phyloP scores from a whole-genome alignment of 1,284 basidiomycete species.

The Leccinum pachyderme region DNA sequence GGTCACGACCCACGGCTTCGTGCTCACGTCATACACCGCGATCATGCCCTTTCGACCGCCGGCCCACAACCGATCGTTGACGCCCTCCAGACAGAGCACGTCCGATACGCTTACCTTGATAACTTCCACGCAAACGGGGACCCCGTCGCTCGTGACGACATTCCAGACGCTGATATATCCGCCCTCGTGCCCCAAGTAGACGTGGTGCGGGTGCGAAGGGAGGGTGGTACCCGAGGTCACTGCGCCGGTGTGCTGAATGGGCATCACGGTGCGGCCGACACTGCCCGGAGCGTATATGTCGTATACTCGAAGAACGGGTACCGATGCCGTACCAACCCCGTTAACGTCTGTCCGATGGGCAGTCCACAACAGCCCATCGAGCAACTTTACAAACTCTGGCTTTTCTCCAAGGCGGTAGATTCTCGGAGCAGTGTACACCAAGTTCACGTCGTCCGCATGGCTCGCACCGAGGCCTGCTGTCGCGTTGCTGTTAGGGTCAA shows the following conservation, averaged over 20 bases:
- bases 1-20: constrained; percentile 79
- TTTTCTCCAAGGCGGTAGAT: constrained; percentile 77
- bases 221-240: constrained; percentile 82
- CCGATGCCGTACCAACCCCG: constrained; percentile 42
- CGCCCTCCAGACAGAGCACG: constrained; percentile 77
- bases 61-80: constrained; percentile 81
- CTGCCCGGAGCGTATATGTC: constrained; percentile 62
- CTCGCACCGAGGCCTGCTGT: constrained; percentile 33
- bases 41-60: constrained; percentile 83
- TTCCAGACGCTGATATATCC: constrained; percentile 84
- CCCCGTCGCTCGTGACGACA: constrained; percentile 46
- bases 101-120: constrained; percentile 80
- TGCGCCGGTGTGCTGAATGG: constrained; percentile 67
- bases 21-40: constrained; percentile 74
- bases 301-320: constrained; percentile 78
- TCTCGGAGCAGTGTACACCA: constrained; percentile 51
- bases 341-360: constrained; percentile 53
- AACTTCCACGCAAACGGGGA: constrained; percentile 61
- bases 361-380: constrained; percentile 82
- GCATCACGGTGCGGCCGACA: constrained; percentile 49
- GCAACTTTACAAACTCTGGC: constrained; percentile 72
- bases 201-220: constrained; percentile 61
- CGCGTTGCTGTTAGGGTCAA: constrained; percentile 41
- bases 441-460: constrained; percentile 35
- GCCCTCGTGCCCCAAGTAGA: constrained; percentile 93